A percentile compares a stretch with the other conserved stretches of the same genome.
phyloP scores from a whole-genome alignment of 257 asterid genomes.

The Petunia axillaris region DNA sequence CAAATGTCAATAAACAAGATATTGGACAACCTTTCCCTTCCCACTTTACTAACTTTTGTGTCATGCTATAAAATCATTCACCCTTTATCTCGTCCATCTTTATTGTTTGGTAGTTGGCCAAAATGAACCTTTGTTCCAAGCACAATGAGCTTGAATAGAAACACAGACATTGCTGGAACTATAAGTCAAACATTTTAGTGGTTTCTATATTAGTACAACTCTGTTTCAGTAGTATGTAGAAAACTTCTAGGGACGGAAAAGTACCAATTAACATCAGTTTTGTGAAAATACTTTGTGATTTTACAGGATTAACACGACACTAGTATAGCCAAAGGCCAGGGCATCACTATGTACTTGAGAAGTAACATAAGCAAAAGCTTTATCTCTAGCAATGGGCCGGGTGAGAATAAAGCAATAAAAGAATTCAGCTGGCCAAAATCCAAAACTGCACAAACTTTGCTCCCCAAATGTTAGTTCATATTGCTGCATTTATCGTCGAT shows the following conservation, averaged over 20 bases:
- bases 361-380: conserved; percentile 18
- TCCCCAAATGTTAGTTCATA: conserved; percentile 35
- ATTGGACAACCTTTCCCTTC: background rate
- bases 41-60: background rate
- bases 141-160: background rate
- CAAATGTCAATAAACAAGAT: no score
- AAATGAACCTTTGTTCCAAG: background rate
- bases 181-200: background rate
- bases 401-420: conserved; percentile 31
- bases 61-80: background rate
- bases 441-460: background rate
- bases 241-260: background rate
- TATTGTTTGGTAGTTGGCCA: background rate
- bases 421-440: conserved; percentile 25
- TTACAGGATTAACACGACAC: background rate
- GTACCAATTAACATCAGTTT: background rate
- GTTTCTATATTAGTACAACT: background rate
- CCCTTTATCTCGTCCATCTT: background rate
- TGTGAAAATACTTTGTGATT: background rate
- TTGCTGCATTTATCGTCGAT: conserved; percentile 55
- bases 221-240: background rate
- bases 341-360: conserved; percentile 24
- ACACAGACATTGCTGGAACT: background rate
- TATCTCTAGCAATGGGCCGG: background rate
- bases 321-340: conserved; percentile 16